Evolutionary conservation across 352 stramenopile genomes (phyloP).

Genomic region (Thalassiosira pacifica): DNA sequence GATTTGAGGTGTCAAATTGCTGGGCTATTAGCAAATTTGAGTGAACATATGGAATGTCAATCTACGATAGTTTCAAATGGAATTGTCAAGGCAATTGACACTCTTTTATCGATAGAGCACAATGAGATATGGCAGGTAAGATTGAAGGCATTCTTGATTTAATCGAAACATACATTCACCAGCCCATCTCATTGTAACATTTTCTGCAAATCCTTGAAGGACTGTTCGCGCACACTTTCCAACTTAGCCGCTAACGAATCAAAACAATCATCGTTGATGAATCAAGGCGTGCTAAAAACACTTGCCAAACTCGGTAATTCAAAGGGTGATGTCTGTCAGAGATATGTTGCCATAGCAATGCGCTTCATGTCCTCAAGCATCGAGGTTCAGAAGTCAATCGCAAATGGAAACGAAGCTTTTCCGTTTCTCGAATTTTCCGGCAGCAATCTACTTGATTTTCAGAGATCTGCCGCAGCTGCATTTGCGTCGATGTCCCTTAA

Average conservation of each 20-base stretch:
- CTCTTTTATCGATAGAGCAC: conserved; percentile 88
- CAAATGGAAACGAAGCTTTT: conserved; percentile 91
- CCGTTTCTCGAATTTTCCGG: conserved; percentile 93
- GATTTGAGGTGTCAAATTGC: conserved; percentile 94
- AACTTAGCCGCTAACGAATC: conserved; percentile 95
- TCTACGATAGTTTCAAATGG: conserved; percentile 92
- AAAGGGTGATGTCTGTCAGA: conserved; percentile 92
- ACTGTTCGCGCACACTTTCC: conserved; percentile 91
- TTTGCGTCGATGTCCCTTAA: conserved; percentile 93
- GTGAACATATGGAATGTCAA: conserved; percentile 90
- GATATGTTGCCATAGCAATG: conserved; percentile 94
- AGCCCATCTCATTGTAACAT: not conserved
- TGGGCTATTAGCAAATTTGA: conserved; percentile 93
- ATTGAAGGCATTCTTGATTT: conserved; percentile 1
- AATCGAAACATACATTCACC: not conserved
- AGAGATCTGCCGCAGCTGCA: conserved; percentile 92
- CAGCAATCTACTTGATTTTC: conserved; percentile 87
- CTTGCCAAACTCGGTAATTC: conserved; percentile 91
- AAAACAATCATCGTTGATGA: too few relatives aligned
- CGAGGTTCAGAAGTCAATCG: conserved; percentile 92
- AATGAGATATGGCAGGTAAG: conserved; percentile 92
- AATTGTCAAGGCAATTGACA: conserved; percentile 88
- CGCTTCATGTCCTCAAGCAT: conserved; percentile 94
- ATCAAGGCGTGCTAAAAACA: conserved; percentile 90
- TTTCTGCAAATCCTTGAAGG: conserved; percentile 56